phyloP scores from a whole-genome alignment of 345 rosid genomes.

The Lepidium africanum region DNA sequence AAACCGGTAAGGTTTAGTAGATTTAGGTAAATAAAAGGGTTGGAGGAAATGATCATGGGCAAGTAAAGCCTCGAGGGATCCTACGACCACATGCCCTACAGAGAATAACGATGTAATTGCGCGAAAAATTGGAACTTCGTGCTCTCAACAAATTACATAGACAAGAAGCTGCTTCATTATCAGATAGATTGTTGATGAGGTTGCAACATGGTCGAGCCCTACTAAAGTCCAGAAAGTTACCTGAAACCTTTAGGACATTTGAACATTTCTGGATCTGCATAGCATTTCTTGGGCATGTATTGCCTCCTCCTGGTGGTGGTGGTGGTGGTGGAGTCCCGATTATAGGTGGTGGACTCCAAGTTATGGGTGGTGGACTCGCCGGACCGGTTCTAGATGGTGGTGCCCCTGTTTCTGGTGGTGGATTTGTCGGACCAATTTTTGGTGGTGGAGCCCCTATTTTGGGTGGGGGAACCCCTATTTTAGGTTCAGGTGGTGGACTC shows the following conservation, averaged over 20 bases:
- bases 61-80: background rate
- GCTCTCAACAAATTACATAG: background rate
- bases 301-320: too few species aligned
- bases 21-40: background rate
- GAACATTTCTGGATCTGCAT: background rate
- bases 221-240: background rate
- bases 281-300: background rate
- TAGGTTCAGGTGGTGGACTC: background rate
- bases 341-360: background rate
- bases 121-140: background rate
- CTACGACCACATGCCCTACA: slow-evolving; percentile 2
- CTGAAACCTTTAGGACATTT: background rate
- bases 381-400: background rate
- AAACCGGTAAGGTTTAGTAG: background rate
- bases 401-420: background rate
- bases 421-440: background rate
- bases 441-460: background rate
- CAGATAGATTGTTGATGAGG: background rate
- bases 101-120: background rate
- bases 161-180: background rate
- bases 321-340: background rate
- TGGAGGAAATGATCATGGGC: background rate
- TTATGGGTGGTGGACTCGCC: background rate
- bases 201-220: slow-evolving; percentile 9
- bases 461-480: background rate